Evolutionary conservation across 139 green algal species (phyloP).

Genomic region (Tetratostichococcus sp.): DNA sequence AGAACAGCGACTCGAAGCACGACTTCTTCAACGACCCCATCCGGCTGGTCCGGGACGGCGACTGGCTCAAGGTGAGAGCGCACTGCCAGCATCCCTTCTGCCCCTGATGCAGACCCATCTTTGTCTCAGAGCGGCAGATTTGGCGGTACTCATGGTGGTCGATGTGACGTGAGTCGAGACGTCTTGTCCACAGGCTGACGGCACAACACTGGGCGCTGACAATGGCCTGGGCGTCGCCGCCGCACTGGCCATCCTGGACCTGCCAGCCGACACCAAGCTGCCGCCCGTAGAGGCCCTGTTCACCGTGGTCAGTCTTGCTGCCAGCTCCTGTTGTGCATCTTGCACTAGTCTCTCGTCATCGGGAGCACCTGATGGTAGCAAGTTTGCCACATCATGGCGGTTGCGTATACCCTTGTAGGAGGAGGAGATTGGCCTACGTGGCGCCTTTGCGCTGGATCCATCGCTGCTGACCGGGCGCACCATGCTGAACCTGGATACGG

Average conservation of each 20-base stretch:
- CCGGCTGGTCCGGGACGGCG: conserved; percentile 36
- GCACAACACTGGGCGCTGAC: conserved; percentile 73
- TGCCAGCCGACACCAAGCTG: conserved; percentile 35
- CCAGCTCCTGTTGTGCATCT: neutral
- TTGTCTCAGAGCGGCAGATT: neutral
- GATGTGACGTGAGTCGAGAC: no score
- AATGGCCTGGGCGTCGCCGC: conserved; percentile 67
- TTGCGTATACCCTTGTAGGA: no score
- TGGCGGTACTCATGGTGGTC: no score
- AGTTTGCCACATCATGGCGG: no score
- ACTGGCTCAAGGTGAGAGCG: conserved; percentile 61
- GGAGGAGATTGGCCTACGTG: conserved; percentile 15
- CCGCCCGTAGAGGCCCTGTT: conserved; percentile 76
- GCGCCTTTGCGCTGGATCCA: conserved; percentile 52
- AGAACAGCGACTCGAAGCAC: conserved; percentile 44
- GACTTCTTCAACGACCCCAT: conserved; percentile 64
- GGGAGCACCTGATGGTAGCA: no score
- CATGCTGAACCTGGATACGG: conserved; percentile 78
- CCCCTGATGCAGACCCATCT: no score
- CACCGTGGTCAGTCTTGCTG: conserved; percentile 52
- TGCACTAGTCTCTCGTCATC: no score
- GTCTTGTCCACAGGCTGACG: conserved; percentile 39
- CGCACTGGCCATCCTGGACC: conserved; percentile 62
- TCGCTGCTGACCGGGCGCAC: conserved; percentile 50
- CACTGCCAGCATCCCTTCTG: no score